Evolutionary conservation across 1,284 basidiomycete genomes (phyloP), one percentile per base, ranked within the genome.

Genomic region (Moesziomyces sp.): DNA sequence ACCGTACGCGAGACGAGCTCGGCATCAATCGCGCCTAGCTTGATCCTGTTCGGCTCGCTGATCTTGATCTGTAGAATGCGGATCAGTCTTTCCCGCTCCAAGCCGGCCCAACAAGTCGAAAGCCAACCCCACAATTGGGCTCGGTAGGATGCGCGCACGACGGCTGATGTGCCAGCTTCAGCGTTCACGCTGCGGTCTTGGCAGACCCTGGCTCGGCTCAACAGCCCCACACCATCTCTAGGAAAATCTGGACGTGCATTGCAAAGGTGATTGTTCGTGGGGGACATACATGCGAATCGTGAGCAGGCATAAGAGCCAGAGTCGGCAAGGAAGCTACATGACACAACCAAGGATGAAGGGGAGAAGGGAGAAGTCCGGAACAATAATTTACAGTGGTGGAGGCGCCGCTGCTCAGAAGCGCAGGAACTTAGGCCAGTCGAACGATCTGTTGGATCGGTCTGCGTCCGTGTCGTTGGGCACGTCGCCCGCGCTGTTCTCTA

Each of bases 371-470:
- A 33, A 33, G 47, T n/a, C 8, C 9, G 28, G 30, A 54, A 16
- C 14, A 18, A 40, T 40, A 40, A 40, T 19, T 24, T 48, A 48
- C 18, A 24, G 23, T 24, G n/a, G 24, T 19, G 23, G 24, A 1
- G 13, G 23, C 24, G 26, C 26, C 6, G 10, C 10, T 24, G 46
- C 23, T 52, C 28, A 68, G 70, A 74, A 69, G 42, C 58, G 60
- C 5, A 74, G 52, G 45, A 74, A 68, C 47, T 65, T 74, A 16
- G 65, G 65, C 66, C 61, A 65, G 24, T 58, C 70, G 46, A 60
- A 68, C 4, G 64, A 59, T 40, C 52, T 52, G 33, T 56, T 63
- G 21, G 55, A 38, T n/a, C 24, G 38, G 16, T 55, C 48, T 18
- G 43, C 35, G 24, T 57, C 54, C 19, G 43, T 33, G 6, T 18